A percentile compares a stretch with the other conserved stretches of the same genome.
phyloP scores from a whole-genome alignment of 73 alveolate species.

The Paraurostyla sp. region DNA sequence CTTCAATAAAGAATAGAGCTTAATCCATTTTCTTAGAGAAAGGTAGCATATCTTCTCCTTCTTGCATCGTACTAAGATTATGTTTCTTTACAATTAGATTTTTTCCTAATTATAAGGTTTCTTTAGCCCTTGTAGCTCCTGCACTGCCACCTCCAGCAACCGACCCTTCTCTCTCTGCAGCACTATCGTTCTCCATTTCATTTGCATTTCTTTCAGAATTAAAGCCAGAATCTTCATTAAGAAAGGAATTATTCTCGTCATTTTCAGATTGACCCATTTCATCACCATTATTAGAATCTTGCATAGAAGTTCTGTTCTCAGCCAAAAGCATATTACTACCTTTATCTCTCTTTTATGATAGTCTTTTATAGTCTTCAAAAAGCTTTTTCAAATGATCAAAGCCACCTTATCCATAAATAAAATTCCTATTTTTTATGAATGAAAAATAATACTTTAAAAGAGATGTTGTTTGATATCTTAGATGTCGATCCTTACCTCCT shows the following conservation, averaged over 20 bases:
- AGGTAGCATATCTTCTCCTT: slow-evolving; percentile 26
- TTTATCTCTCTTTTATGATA: background rate
- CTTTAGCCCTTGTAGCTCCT: slow-evolving; percentile 5
- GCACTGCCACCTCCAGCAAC: too few species aligned
- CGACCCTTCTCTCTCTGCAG: background rate
- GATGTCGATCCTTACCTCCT: slow-evolving; percentile 1
- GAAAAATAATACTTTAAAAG: background rate
- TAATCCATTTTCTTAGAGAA: slow-evolving; percentile 17
- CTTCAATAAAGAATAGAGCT: slow-evolving; percentile 17
- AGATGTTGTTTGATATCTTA: background rate
- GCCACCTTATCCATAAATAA: slow-evolving; percentile 27
- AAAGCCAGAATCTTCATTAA: slow-evolving; percentile 37
- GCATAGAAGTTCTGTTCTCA: slow-evolving; percentile 4
- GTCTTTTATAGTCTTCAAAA: slow-evolving; percentile 29
- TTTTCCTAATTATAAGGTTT: slow-evolving; percentile 14
- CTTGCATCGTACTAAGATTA: slow-evolving; percentile 15
- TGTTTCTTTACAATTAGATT: background rate
- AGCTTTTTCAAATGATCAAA: background rate
- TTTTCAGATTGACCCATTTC: slow-evolving; percentile 44
- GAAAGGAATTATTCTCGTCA: slow-evolving; percentile 18
- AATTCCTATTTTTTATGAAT: background rate
- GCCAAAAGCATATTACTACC: background rate
- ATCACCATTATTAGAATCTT: slow-evolving; percentile 26
- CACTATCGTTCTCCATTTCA: background rate
- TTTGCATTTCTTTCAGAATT: slow-evolving; percentile 8